Evolutionary conservation across 148 eudicot species (phyloP).

Genomic region (Linanthus parryae): DNA sequence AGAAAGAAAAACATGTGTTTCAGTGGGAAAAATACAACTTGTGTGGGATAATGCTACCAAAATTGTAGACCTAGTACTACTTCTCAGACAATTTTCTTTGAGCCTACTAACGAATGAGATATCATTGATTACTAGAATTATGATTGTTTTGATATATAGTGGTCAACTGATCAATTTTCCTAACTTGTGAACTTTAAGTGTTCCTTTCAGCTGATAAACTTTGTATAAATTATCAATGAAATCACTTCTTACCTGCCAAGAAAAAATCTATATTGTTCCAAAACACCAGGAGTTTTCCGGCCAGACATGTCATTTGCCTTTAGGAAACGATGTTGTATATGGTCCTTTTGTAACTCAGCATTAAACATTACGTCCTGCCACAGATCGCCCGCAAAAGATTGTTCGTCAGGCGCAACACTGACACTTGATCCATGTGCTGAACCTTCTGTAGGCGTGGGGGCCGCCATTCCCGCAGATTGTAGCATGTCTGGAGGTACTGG

Average conservation of each 20-base stretch:
- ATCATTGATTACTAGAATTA: no score
- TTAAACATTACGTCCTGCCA: constrained; percentile 64
- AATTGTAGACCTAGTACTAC: no score
- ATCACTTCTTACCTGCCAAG: constrained; percentile 59
- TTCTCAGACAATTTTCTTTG: no score
- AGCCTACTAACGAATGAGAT: no score
- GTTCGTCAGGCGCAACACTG: constrained; percentile 21
- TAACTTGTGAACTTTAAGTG: no score
- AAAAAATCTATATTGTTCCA: constrained; percentile 62
- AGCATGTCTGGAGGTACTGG: constrained; percentile 70
- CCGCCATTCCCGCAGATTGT: constrained; percentile 33
- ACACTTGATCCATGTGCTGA: constrained; percentile 24
- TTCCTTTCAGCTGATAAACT: neutral
- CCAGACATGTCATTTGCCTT: constrained; percentile 57
- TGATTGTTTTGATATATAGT: no score
- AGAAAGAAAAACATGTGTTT: neutral
- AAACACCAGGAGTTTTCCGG: constrained; percentile 53
- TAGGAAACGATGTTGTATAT: constrained; percentile 33
- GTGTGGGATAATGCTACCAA: no score
- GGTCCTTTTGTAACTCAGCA: constrained; percentile 48
- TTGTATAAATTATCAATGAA: no score
- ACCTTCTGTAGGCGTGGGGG: constrained; percentile 25
- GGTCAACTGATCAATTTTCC: no score
- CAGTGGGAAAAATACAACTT: neutral
- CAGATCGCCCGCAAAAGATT: constrained; percentile 64